Base-by-base conservation (phyloP, 345 rosid species). In the Zanthoxylum bungeanum region DNA sequence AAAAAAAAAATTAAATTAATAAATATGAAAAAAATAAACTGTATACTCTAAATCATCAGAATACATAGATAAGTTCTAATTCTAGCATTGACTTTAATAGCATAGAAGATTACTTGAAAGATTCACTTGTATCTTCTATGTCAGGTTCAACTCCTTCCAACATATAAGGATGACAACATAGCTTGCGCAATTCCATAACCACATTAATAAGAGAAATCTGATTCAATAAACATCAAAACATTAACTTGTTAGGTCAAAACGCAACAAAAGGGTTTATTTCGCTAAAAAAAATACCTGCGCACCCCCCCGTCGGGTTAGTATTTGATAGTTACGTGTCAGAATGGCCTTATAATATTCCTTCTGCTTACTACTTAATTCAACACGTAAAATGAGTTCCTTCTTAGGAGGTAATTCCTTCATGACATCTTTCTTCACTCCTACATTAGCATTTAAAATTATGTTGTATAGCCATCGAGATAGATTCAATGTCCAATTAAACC, bases 401-500 rank as follows among this genome's bases (percentile, higher is more conserved):
- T 96, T 96, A 16, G 99, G 99, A 77, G 99, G 99, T 76, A 96
- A 83, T 74, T 96, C 97, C 79, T 87, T 93, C 98, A 96, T 91
- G 37, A 96, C 99, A 78, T 96, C 99, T 85, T 93, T 96, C 87
- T 96, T 96, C 70, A 96, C 97, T 78, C 98, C 99, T 96, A 76
- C 79, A 87, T 58, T 36, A 73, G 73, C 76, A 75, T 75, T 73
- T 61, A 70, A 72, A 71, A 68, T 31, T 36, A 68, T 28, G 58
- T 37, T 56, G 11, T n/a, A 63, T 8, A 59, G 63, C 62, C 11
- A 63, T 34, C 61, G 47, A 16, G n/a, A 42, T 17, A 25, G 53
- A 27, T 63, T 16, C 12, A 36, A 24, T 34, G 22, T 51, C 34
- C 31, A 50, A 37, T 16, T 12, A 42, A 36, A 37, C 44, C 42